Conservation (phyloP, 1,284 basidiomycete genomes). For the Leccinum angustisporum region DNA sequence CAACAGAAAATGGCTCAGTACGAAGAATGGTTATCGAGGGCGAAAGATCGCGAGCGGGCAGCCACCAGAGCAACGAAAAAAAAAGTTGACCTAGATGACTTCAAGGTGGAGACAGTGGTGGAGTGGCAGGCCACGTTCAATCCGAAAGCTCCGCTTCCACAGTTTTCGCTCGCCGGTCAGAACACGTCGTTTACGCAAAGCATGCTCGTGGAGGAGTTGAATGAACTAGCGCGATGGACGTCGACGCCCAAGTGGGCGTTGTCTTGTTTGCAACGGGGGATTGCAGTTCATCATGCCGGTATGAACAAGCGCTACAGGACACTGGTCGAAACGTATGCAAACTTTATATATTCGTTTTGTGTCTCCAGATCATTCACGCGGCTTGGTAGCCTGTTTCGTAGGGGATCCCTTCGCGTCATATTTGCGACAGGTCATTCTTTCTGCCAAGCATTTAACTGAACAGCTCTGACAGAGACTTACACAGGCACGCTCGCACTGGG, state of each 20-base stretch:
- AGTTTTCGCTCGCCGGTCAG: constrained; percentile 58
- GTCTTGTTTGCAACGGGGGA: constrained; percentile 52
- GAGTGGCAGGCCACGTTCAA: constrained; percentile 58
- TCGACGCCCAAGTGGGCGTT: constrained; percentile 41
- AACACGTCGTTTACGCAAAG: constrained; percentile 43
- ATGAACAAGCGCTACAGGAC: constrained; percentile 64
- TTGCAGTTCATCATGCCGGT: constrained; percentile 69
- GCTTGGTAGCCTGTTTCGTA: constrained; percentile 51
- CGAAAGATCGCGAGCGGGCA: constrained; percentile 46
- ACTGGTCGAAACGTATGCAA: constrained; percentile 55
- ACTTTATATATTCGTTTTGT: not conserved
- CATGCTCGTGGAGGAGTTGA: constrained; percentile 53
- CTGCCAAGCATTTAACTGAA: not conserved
- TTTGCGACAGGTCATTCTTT: constrained; percentile 55
- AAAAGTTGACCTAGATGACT: constrained; percentile 38
- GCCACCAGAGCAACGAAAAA: constrained; percentile 37
- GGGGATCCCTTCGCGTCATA: constrained; percentile 60
- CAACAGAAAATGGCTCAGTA: constrained; percentile 50
- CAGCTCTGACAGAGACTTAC: not conserved
- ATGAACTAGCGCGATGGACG: constrained; percentile 38
- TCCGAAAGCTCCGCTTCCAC: constrained; percentile 52
- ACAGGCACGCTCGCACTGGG: constrained; percentile 67
- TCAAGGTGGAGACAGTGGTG: constrained; percentile 17
- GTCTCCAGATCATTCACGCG: not conserved
- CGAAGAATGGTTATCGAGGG: constrained; percentile 47